Conservation (phyloP, 2,329 filamentous ascomycete species). For the Didymella pinodella region DNA sequence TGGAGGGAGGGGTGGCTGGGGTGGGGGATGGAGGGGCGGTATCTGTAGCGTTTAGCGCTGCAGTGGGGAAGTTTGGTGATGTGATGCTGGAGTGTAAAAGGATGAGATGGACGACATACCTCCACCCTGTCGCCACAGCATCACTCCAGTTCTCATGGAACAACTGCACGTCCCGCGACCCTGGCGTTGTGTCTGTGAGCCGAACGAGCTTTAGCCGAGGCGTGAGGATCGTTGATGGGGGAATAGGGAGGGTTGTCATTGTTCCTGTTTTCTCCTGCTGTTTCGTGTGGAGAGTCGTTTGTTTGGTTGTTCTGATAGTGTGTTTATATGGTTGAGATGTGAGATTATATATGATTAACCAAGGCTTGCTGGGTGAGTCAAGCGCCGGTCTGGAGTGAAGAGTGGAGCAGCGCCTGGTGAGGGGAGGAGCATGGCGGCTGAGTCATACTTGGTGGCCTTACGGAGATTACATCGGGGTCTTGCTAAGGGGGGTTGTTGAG, state of each 20-base stretch:
- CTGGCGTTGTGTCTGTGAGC: slow-evolving; percentile 29
- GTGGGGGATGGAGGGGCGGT: slow-evolving; percentile 1
- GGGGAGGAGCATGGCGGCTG: not conserved
- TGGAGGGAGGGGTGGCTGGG: not conserved
- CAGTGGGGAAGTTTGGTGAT: too few relatives aligned
- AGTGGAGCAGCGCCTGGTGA: not conserved
- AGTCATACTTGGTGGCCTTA: not conserved
- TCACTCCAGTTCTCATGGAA: slow-evolving; percentile 41
- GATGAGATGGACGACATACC: slow-evolving; percentile 10
- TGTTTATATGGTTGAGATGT: not conserved
- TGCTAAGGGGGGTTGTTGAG: not conserved
- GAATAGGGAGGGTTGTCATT: slow-evolving; percentile 1
- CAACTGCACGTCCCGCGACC: slow-evolving; percentile 36
- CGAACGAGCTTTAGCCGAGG: slow-evolving; percentile 35
- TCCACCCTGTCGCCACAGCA: slow-evolving; percentile 35
- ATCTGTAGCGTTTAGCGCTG: not conserved
- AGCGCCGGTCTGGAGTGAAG: not conserved
- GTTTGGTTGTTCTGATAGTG: not conserved
- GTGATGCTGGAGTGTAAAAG: not conserved
- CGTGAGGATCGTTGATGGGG: slow-evolving; percentile 24
- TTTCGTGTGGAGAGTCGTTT: not conserved
- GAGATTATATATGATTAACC: not conserved
- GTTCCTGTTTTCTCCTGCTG: not conserved
- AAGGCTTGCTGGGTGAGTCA: not conserved
- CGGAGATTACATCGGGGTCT: not conserved